Base-by-base conservation (phyloP, 1,284 basidiomycete genomes). In the Chondrostereum purpureum region DNA sequence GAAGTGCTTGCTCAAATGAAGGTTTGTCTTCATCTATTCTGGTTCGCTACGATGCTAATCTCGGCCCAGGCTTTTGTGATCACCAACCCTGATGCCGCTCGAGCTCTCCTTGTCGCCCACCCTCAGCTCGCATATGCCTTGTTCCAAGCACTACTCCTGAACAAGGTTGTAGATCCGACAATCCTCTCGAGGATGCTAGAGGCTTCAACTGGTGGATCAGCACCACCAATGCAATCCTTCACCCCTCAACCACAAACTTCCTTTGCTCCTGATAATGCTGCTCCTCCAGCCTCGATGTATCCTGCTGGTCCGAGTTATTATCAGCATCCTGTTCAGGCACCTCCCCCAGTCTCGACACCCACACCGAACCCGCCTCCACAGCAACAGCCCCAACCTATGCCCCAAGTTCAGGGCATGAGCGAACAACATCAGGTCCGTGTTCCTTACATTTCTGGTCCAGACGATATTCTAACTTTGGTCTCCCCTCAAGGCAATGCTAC, bases 1-100 rank as follows among this genome's bases (percentile, higher is more conserved):
- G 95, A 99, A 65, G 89, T 98, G n/a, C 72, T 99, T 55, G 87
- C 87, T 21, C 92, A 97, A 65, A 96, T 97, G 88, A 98, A 98
- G 83, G 93, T 93, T 60, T 57, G 75, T 62, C 46, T 44, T 40
- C 43, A 8, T 38, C 40, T 47, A 33, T 18, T 17, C 27, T 14
- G 27, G 20, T 49, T 13, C 49, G 45, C 43, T 41, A n/a, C 42
- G 51, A 42, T 43, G 33, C 48, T 44, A 16, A 23, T 20, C 18
- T 4, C n/a, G 8, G 39, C 50, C 37, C 60, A 93, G 88, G 84
- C 86, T 1, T 92, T 97, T 58, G 85, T 96, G 20, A 83, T 90
- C 19, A 89, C 83, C 0, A 87, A 92, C 51, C 92, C 94, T 2
- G 93, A 97, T 35, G 87, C 94, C 66, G 94, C 95, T 23, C 75